Evolutionary conservation across 1,284 basidiomycete genomes (phyloP), one percentile per base, ranked within the genome.

Genomic region (Rhodotorula sp.): DNA sequence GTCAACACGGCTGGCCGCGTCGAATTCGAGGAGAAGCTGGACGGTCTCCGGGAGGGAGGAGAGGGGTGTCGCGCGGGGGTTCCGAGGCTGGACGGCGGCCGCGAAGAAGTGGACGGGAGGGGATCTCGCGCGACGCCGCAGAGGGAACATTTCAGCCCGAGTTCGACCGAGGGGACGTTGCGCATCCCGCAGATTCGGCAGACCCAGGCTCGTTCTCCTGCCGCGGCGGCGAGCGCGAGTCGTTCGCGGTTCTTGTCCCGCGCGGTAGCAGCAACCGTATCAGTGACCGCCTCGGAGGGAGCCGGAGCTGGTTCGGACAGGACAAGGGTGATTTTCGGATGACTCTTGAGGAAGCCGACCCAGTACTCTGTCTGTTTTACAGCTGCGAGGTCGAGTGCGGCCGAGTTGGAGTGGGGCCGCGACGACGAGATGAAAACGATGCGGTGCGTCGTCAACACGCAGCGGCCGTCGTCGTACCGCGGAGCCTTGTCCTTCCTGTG

Each of bases 331-430:
- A 97, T 86, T 82, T 99, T 99, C 6, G 95, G 79, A 0, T 90
- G 93, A 31, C 91, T 94, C 68, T 88, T 91, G 60, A 67, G 47
- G 71, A 99, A 89, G 5, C 95, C 95, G 4, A 89, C 88, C 80
- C 97, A 98, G 81, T 91, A 87, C 76, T 97, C 93, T 5, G 93
- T 95, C 77, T 90, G 89, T 2, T 84, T 83, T 64, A 98, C 85
- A 70, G 84, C 83, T 75, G 79, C 76, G 45, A 83, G 77, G 34
- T 83, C 81, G 78, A 90, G 89, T 1, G 88, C 89, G 45, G 57
- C 21, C 34, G 68, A 67, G 43, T 60, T 23, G 0, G 80, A 81
- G 31, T 80, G 81, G 38, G 86, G 81, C 59, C 86, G 83, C 34
- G 82, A 79, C n/a, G 79, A 78, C 84, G 62, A 48, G 74, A 93